phyloP scores from a whole-genome alignment of 192 early-diverging fungal genomes.

The Allomyces javanicus region DNA sequence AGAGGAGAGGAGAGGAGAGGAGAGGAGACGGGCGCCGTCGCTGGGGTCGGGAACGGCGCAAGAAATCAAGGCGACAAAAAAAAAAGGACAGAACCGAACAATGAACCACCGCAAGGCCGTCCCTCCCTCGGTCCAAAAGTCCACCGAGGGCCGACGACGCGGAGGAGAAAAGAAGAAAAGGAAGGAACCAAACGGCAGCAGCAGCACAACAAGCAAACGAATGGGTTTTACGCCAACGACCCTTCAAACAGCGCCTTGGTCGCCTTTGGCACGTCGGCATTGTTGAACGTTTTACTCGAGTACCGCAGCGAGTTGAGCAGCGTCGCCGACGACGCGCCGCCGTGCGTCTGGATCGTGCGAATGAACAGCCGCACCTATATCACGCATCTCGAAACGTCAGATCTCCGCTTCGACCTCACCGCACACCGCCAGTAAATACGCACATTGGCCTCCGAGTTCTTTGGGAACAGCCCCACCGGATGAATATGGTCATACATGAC shows the following conservation, averaged over 20 bases:
- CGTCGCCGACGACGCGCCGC: constrained; percentile 27
- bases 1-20: too few species aligned
- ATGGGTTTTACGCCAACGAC: constrained; percentile 4
- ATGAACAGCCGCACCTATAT: constrained; percentile 35
- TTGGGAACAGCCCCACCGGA: constrained; percentile 50
- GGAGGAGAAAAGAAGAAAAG: constrained; percentile 3
- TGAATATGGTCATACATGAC: constrained; percentile 83
- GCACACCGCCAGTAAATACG: constrained; percentile 10
- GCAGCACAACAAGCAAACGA: not conserved
- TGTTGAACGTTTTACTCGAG: constrained; percentile 61
- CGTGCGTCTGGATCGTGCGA: constrained; percentile 41
- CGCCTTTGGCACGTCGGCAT: constrained; percentile 52
- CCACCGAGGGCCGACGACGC: not conserved
- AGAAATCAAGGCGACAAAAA: too few species aligned
- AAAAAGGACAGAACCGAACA: too few species aligned
- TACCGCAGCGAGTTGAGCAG: constrained; percentile 56
- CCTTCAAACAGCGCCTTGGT: constrained; percentile 28
- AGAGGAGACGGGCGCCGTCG: too few species aligned
- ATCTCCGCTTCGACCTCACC: constrained; percentile 5
- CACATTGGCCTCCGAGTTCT: constrained; percentile 63
- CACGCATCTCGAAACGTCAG: not conserved
- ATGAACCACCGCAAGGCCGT: too few species aligned
- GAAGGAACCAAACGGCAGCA: not conserved
- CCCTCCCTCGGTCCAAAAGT: too few species aligned
- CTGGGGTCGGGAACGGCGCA: too few species aligned